These are phyloP conservation scores for Cyanidioschyzon merolae DNA, from an alignment of 23 red algal genomes.

Conservation along the genomic window DNA sequence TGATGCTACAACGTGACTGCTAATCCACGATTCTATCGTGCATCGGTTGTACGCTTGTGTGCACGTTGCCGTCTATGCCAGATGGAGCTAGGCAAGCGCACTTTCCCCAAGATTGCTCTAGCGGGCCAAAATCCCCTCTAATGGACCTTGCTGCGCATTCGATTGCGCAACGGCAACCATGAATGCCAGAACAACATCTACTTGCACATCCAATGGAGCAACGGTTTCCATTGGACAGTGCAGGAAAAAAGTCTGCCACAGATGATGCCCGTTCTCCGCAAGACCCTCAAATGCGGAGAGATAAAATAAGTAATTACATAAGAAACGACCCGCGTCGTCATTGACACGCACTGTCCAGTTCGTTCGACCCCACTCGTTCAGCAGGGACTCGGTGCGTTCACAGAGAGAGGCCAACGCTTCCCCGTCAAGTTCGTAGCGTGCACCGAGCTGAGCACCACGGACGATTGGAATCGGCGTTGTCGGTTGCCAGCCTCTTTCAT, in stretches of 20 bases:
- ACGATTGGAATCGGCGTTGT: background rate
- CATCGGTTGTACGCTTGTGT: no score
- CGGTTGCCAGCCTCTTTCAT: constrained; percentile 2
- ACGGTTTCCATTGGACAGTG: background rate
- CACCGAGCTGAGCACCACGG: background rate
- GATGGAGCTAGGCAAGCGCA: no score
- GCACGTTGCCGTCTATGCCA: no score
- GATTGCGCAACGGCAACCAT: background rate
- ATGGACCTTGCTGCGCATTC: constrained; percentile 10
- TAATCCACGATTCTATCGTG: no score
- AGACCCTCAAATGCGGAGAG: background rate
- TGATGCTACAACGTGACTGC: no score
- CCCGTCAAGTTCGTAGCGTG: background rate
- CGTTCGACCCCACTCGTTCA: background rate
- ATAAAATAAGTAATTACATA: constrained; percentile 3
- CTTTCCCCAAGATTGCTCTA: no score
- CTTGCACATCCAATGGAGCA: background rate
- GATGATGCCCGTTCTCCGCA: background rate
- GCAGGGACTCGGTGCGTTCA: background rate
- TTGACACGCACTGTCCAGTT: background rate
- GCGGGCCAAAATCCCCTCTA: no score
- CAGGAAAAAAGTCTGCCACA: background rate
- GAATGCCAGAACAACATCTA: background rate
- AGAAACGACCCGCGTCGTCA: background rate
- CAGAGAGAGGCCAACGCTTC: background rate